A percentile compares a stretch with the other conserved stretches of the same genome.
Conservation (phyloP, 176 grass and related monocot genomes). For the Neostapfia colusana region DNA sequence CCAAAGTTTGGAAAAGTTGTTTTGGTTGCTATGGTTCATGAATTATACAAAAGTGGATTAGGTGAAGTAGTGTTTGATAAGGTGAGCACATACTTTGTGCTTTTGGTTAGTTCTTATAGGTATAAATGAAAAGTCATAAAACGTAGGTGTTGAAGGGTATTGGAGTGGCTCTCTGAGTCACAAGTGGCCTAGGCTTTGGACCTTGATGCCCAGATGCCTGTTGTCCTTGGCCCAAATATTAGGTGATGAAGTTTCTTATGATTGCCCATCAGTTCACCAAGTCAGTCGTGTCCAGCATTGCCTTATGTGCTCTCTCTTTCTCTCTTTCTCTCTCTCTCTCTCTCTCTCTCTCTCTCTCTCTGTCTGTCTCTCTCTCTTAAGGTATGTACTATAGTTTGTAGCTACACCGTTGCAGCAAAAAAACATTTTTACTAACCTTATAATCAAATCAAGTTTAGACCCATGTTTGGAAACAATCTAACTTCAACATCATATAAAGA, state of each 20-base stretch:
- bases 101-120: slow-evolving; percentile 22
- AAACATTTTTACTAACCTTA: too few relatives aligned
- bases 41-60: slow-evolving; percentile 84
- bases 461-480: too few relatives aligned
- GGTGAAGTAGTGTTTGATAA: slow-evolving; percentile 90
- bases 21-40: slow-evolving; percentile 88
- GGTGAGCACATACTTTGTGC: slow-evolving; percentile 42
- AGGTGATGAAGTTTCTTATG: not conserved
- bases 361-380: too few relatives aligned
- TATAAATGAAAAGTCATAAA: not conserved
- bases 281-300: not conserved
- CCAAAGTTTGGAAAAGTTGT: slow-evolving; percentile 85
- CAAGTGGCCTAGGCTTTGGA: not conserved
- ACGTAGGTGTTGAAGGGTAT: not conserved
- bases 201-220: not conserved
- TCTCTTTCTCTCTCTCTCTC: too few relatives aligned
- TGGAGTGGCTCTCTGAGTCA: not conserved
- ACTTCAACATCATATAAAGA: too few relatives aligned
- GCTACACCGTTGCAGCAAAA: too few relatives aligned
- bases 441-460: too few relatives aligned
- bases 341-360: too few relatives aligned
- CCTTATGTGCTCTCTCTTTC: too few relatives aligned
- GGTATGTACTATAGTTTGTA: too few relatives aligned
- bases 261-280: not conserved
- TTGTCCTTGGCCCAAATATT: not conserved